A percentile compares a stretch with the other conserved stretches of the same genome.
Evolutionary conservation across 345 rosid genomes (phyloP).

Genomic region (Eucalyptus erythrocorys): DNA sequence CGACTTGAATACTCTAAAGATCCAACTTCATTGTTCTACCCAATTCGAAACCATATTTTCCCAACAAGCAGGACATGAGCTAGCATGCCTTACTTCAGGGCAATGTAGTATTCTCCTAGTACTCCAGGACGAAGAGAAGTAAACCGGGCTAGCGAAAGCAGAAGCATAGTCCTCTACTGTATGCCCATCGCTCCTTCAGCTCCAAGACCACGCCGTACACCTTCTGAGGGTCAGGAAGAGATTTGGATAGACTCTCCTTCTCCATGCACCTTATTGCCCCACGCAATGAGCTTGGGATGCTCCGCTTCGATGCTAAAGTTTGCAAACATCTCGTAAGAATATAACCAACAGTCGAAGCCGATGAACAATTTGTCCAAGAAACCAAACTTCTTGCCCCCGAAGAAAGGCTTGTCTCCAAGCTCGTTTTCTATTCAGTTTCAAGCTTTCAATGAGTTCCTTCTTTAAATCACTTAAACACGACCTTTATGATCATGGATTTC

Average conservation of each 20-base stretch:
- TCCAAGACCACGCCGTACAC: neutral
- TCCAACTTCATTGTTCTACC: too few species aligned
- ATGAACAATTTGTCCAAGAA: too few species aligned
- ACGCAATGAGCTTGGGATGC: slow-evolving; percentile 15
- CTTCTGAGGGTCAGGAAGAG: slow-evolving; percentile 4
- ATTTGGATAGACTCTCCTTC: slow-evolving; percentile 10
- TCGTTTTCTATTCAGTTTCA: too few species aligned
- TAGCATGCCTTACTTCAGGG: neutral
- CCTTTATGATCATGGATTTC: too few species aligned
- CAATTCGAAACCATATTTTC: too few species aligned
- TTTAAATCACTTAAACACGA: too few species aligned
- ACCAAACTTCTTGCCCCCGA: too few species aligned
- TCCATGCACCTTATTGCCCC: slow-evolving; percentile 27
- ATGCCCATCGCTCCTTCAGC: slow-evolving; percentile 2
- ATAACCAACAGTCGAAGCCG: slow-evolving; percentile 1
- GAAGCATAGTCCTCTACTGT: neutral
- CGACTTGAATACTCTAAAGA: too few species aligned
- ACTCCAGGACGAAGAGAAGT: neutral
- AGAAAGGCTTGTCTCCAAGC: too few species aligned
- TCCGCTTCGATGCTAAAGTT: neutral
- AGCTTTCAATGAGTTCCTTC: too few species aligned
- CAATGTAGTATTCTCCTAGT: neutral
- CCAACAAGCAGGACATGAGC: neutral
- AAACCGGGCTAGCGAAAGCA: neutral
- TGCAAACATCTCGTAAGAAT: neutral